Conservation (phyloP, 1,284 basidiomycete species). For the Sporisorium exsertum region DNA sequence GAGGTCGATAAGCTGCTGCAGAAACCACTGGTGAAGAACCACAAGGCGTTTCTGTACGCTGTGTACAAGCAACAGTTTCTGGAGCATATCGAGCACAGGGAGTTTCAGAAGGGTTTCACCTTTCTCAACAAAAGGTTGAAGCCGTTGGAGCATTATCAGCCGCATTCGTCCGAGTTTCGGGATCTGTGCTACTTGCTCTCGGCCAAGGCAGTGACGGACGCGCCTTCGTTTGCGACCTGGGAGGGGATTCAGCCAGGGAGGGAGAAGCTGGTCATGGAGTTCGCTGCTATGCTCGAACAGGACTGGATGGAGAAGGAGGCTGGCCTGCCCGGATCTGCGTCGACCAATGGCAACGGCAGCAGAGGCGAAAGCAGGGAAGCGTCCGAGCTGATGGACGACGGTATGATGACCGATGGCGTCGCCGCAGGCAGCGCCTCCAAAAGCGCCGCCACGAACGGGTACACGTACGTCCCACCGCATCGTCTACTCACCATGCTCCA, state of each 20-base stretch:
- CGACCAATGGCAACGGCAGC: not conserved
- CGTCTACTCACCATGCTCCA: constrained; percentile 70
- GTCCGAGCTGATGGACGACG: constrained; percentile 38
- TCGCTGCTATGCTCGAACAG: constrained; percentile 61
- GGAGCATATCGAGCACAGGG: constrained; percentile 72
- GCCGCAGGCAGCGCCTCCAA: constrained; percentile 12
- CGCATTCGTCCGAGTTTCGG: constrained; percentile 72
- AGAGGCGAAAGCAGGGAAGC: constrained; percentile 15
- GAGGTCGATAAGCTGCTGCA: constrained; percentile 70
- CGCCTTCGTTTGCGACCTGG: constrained; percentile 72
- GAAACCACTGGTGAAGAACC: constrained; percentile 71
- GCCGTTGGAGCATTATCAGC: constrained; percentile 73
- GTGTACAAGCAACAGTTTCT: constrained; percentile 70
- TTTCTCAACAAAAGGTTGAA: constrained; percentile 72
- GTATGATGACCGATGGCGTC: constrained; percentile 22
- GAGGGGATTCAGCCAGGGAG: constrained; percentile 70
- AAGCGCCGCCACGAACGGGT: constrained; percentile 15
- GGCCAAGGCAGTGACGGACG: constrained; percentile 71
- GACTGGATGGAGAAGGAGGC: constrained; percentile 58
- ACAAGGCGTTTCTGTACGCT: constrained; percentile 71
- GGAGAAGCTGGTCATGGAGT: constrained; percentile 70
- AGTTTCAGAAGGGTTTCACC: constrained; percentile 71
- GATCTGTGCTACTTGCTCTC: constrained; percentile 72
- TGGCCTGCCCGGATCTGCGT: constrained; percentile 34
- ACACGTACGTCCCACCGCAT: constrained; percentile 70